Base-by-base conservation (phyloP, 495 filamentous ascomycete genomes). In the Cercophora sp. region DNA sequence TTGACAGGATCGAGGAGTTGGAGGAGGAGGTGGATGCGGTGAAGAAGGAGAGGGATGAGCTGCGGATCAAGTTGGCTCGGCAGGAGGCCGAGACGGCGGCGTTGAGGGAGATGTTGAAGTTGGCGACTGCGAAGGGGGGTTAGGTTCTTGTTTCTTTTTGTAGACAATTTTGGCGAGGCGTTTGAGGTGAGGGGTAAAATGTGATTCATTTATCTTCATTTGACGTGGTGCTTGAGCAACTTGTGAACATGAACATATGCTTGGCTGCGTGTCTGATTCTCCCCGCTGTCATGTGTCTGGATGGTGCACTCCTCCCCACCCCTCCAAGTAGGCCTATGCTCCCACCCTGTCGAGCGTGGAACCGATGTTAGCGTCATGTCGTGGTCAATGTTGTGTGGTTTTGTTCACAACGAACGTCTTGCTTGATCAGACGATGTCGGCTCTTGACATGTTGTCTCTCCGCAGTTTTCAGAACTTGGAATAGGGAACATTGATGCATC, bases 1-100 rank as follows among this genome's bases (percentile, higher is more conserved):
- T 88, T 23, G 83, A 85, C 56, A 79, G 79, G 56, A 75, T 89
- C 63, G 72, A 77, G 54, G 76, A 77, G 52, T 71, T 91, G 18
- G 82, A 88, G 63, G 69, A 67, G 3, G 78, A 79, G 56, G 71
- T 88, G 48, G 78, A 80, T 46, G 73, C 75, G 39, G 65, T 85
- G 20, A 77, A 78, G 56, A 62, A 72, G 44, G 84, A 83, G 64
- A 72, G 85, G 11, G 84, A 87, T 59, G 85, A 84, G 29, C 58
- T 89, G 60, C 80, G 81, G 58, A 71, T 89, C 48, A 72, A 67
- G 25, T 71, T 84, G 35, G 83, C 82, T 37, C 76, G 79, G 58
- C 66, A 83, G 65, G 83, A 87, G 66, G 85, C 83, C 5, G 84
- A 86, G 69, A 53, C 69, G 18, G 66, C 63, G 4, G 69, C 70